Conservation (phyloP, 2,329 filamentous ascomycete species). For the Domatiomyces globalis region DNA sequence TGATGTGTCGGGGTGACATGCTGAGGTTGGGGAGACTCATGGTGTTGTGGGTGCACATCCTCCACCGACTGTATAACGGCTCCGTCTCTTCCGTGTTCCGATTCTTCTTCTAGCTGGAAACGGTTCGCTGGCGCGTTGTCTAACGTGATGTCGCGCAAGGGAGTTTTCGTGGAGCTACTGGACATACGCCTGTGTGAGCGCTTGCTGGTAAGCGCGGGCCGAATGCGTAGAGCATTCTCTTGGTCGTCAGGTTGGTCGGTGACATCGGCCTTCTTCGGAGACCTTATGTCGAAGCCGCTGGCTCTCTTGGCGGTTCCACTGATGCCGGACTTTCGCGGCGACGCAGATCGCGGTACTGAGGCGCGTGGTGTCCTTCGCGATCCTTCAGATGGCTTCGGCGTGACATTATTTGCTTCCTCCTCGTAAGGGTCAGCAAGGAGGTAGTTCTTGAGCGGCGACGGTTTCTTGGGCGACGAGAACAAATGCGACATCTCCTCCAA, state of each 20-base stretch:
- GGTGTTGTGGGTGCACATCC: no score
- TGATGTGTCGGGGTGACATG: neutral
- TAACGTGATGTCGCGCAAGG: constrained; percentile 9
- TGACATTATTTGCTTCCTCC: constrained; percentile 28
- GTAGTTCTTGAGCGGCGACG: constrained; percentile 27
- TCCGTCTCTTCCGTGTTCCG: constrained; percentile 1
- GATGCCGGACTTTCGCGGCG: constrained; percentile 32
- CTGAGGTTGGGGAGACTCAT: neutral
- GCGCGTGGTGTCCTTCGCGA: constrained; percentile 23
- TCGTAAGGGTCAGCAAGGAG: constrained; percentile 13
- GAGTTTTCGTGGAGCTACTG: constrained; percentile 7
- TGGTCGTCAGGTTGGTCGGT: constrained; percentile 13
- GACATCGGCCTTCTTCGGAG: constrained; percentile 5
- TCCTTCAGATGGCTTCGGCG: neutral
- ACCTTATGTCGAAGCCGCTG: constrained; percentile 11
- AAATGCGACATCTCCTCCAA: constrained; percentile 76
- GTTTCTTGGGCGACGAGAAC: constrained; percentile 72
- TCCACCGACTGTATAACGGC: constrained; percentile 1
- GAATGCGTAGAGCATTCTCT: constrained; percentile 17
- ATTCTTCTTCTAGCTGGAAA: neutral
- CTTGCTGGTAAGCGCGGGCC: neutral
- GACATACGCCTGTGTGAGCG: neutral
- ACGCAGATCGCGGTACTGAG: constrained; percentile 29
- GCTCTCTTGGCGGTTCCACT: constrained; percentile 24
- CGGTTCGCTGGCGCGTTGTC: neutral